phyloP scores from a whole-genome alignment of 768 basidiomycete genomes.

The Lactarius sanguifluus region DNA sequence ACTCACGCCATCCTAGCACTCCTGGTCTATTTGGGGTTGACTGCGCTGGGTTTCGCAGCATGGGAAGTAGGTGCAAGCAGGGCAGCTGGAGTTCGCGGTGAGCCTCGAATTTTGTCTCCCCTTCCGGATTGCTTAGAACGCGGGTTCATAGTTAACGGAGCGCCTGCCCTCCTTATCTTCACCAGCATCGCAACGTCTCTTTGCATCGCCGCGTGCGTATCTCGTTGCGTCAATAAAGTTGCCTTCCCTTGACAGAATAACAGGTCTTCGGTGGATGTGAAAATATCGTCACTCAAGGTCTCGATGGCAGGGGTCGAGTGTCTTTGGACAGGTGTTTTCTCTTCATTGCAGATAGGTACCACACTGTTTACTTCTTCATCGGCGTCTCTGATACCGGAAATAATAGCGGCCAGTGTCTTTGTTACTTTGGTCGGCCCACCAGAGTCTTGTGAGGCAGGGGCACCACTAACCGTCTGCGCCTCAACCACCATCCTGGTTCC shows the following conservation, averaged over 20 bases:
- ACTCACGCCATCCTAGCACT: slow-evolving; percentile 31
- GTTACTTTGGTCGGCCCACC: slow-evolving; percentile 47
- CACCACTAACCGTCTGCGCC: slow-evolving; percentile 32
- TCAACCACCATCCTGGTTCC: slow-evolving; percentile 35
- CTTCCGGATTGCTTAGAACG: neutral
- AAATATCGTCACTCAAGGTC: slow-evolving; percentile 40
- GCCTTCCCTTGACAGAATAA: slow-evolving; percentile 40
- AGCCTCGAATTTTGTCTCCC: neutral
- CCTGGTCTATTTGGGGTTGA: slow-evolving; percentile 43
- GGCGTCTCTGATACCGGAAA: slow-evolving; percentile 4
- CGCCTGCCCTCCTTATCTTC: slow-evolving; percentile 14
- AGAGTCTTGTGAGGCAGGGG: slow-evolving; percentile 36
- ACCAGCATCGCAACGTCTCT: slow-evolving; percentile 6
- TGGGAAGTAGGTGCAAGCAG: slow-evolving; percentile 23
- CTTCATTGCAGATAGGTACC: slow-evolving; percentile 49
- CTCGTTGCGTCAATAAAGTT: slow-evolving; percentile 40
- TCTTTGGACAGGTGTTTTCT: slow-evolving; percentile 51
- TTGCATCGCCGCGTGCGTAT: slow-evolving; percentile 46
- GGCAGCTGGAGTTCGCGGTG: slow-evolving; percentile 20
- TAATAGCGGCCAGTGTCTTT: slow-evolving; percentile 49
- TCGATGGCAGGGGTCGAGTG: slow-evolving; percentile 54
- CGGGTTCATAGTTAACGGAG: slow-evolving; percentile 11
- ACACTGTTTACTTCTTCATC: slow-evolving; percentile 8
- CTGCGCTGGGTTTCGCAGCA: slow-evolving; percentile 26
- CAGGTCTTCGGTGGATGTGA: slow-evolving; percentile 39